A percentile compares a stretch with the other conserved stretches of the same genome.
Conservation (phyloP, 352 stramenopile genomes). For the Elongisporangium prolatum region DNA sequence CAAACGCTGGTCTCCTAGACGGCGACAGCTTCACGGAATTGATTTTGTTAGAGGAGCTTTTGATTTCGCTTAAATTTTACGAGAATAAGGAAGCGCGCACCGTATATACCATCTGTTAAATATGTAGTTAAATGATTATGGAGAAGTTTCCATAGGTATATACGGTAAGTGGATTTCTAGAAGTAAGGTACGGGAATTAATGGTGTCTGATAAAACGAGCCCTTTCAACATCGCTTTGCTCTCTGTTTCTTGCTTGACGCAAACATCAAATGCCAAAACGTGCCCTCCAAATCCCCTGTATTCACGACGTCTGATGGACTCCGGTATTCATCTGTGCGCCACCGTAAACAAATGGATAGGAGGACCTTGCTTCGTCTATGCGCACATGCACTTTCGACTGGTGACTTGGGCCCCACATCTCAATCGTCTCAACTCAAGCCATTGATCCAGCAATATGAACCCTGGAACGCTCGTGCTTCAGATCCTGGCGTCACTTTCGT, state of each 20-base stretch:
- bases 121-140: too few species aligned
- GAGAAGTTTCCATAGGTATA: too few species aligned
- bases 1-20: too few species aligned
- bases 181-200: too few species aligned
- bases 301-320: neutral
- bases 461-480: slow-evolving; percentile 2
- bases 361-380: neutral
- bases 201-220: neutral
- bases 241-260: neutral
- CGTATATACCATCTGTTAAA: too few species aligned
- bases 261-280: neutral
- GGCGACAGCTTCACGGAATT: too few species aligned
- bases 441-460: neutral
- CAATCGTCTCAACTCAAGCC: neutral
- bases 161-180: too few species aligned
- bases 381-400: neutral
- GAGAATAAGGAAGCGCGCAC: too few species aligned
- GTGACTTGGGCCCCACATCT: neutral
- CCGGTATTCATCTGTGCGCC: neutral
- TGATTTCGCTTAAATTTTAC: too few species aligned
- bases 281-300: neutral
- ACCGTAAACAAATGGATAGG: neutral
- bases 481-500: slow-evolving; percentile 26
- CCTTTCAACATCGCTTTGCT: neutral
- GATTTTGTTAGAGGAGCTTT: too few species aligned